phyloP scores from a whole-genome alignment of 768 basidiomycete species.

The Leccinum barrowsii region DNA sequence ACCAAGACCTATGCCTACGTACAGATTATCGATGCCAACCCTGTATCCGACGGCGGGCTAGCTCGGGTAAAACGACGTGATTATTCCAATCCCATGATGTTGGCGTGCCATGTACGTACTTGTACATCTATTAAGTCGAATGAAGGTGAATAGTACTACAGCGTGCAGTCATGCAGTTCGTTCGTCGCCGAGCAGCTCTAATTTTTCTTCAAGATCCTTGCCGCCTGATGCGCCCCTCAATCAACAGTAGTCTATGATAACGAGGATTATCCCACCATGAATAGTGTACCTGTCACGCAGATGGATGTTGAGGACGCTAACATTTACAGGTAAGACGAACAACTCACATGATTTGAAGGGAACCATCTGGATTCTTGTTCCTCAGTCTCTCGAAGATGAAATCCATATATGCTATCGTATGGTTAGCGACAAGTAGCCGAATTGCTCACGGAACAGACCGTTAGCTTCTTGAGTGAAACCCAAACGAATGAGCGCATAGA shows the following conservation, averaged over 20 bases:
- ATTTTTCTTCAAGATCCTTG: conserved; percentile 72
- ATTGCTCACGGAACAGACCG: conserved; percentile 40
- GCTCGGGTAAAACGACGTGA: too few relatives aligned
- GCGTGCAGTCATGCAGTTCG: too few relatives aligned
- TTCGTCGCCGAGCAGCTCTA: too few relatives aligned
- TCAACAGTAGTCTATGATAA: not conserved
- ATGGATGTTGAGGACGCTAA: not conserved
- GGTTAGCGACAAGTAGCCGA: not conserved
- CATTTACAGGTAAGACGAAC: not conserved
- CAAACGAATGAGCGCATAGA: conserved; percentile 90
- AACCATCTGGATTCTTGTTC: conserved; percentile 85
- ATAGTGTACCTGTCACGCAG: conserved; percentile 65
- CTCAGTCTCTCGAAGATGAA: conserved; percentile 84
- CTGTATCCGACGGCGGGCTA: too few relatives aligned
- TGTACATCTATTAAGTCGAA: too few relatives aligned
- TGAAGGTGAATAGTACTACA: too few relatives aligned
- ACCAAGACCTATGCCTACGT: too few relatives aligned
- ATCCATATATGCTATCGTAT: conserved; percentile 70
- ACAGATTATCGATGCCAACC: too few relatives aligned
- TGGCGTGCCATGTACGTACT: too few relatives aligned
- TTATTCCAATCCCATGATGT: too few relatives aligned
- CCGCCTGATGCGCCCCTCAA: conserved; percentile 39
- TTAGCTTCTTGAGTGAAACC: conserved; percentile 94
- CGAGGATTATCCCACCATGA: conserved; percentile 50
- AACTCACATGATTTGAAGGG: conserved; percentile 83